phyloP scores from a whole-genome alignment of 202 grass and related monocot genomes.

The Musa balbisiana region DNA sequence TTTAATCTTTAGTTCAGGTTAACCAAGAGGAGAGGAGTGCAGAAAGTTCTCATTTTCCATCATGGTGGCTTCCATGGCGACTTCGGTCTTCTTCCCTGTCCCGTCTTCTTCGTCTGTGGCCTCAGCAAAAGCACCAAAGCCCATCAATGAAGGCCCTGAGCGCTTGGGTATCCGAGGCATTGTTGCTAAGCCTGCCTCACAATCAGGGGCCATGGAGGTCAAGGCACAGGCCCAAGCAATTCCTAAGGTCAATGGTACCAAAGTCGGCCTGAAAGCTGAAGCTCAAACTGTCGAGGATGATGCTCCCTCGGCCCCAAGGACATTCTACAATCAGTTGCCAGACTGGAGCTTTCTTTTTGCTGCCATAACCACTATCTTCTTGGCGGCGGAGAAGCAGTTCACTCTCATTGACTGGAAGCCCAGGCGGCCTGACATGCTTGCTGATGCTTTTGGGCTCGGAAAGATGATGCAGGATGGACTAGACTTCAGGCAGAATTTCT shows the following conservation, averaged over 20 bases:
- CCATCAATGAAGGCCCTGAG: not conserved
- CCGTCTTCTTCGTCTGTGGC: not conserved
- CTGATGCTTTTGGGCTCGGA: slow-evolving; percentile 10
- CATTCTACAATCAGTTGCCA: slow-evolving; percentile 14
- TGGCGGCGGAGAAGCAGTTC: slow-evolving; percentile 12
- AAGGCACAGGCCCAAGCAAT: slow-evolving; percentile 1
- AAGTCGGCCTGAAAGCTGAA: slow-evolving; percentile 5
- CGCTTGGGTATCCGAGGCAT: slow-evolving; percentile 2
- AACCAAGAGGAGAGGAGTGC: not conserved
- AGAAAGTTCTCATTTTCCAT: not conserved
- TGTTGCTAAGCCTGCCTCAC: slow-evolving; percentile 1
- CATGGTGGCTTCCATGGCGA: not conserved
- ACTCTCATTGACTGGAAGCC: slow-evolving; percentile 16
- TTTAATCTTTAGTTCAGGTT: not conserved
- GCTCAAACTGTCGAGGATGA: not conserved
- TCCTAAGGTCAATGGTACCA: slow-evolving; percentile 14
- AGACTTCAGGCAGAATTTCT: slow-evolving; percentile 9
- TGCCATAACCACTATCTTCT: slow-evolving; percentile 10
- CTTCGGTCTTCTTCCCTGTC: slow-evolving; percentile 11
- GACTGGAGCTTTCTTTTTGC: slow-evolving; percentile 21
- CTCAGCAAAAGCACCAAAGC: slow-evolving; percentile 10
- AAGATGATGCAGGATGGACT: slow-evolving; percentile 11
- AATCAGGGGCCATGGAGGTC: not conserved
- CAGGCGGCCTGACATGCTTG: slow-evolving; percentile 14
- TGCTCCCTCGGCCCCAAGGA: slow-evolving; percentile 2